A percentile compares a stretch with the other conserved stretches of the same genome.
Evolutionary conservation across 2,329 filamentous ascomycete genomes (phyloP).

Genomic region (Alternaria incomplexa): DNA sequence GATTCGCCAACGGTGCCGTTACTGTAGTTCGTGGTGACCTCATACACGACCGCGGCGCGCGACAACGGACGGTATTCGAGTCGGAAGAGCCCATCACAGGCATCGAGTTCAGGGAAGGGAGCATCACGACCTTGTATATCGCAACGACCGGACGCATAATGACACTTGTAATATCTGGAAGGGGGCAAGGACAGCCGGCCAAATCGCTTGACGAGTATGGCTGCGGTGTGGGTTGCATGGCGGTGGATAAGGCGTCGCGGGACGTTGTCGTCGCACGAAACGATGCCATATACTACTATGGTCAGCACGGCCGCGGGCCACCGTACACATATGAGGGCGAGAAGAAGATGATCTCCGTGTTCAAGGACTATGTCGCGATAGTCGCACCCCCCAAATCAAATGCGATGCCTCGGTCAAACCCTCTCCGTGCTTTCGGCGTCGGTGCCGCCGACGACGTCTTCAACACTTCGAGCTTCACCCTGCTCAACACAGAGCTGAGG

Average conservation of each 20-base stretch:
- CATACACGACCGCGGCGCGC: conserved; percentile 92
- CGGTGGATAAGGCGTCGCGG: conserved; percentile 76
- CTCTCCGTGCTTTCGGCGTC: conserved; percentile 75
- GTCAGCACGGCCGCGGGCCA: conserved; percentile 79
- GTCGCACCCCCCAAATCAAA: conserved; percentile 76
- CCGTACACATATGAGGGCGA: conserved; percentile 90
- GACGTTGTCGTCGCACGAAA: conserved; percentile 92
- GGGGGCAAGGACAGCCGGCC: conserved; percentile 86
- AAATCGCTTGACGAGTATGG: conserved; percentile 88
- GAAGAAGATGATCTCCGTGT: conserved; percentile 81
- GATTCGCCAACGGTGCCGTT: conserved; percentile 94
- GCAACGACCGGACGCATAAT: conserved; percentile 88
- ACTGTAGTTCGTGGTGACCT: conserved; percentile 92
- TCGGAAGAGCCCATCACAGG: conserved; percentile 96
- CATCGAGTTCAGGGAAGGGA: conserved; percentile 73
- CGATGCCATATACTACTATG: conserved; percentile 95
- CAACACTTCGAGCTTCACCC: conserved; percentile 83
- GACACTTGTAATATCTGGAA: conserved; percentile 83
- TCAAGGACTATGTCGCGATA: conserved; percentile 84
- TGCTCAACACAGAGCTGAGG: conserved; percentile 90
- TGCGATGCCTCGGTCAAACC: conserved; percentile 61
- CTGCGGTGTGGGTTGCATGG: conserved; percentile 95
- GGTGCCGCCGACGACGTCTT: conserved; percentile 78
- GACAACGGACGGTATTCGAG: conserved; percentile 93
- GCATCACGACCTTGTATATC: conserved; percentile 81